These are phyloP conservation scores for Meredithiella fracta DNA, from an alignment of 2,329 filamentous ascomycete genomes.

Conservation along the genomic window DNA sequence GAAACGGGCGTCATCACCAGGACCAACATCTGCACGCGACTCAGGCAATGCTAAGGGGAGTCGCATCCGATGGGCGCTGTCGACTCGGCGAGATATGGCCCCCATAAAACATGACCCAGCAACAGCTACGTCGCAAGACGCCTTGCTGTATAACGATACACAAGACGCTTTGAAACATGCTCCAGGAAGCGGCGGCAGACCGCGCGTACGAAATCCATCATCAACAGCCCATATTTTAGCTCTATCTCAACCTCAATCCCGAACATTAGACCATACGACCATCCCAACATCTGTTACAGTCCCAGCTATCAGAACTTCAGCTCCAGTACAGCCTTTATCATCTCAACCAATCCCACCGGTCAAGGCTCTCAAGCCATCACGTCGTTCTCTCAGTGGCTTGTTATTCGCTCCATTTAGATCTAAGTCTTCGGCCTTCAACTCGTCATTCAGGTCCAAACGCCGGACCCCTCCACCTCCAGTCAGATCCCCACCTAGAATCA, in stretches of 20 bases:
- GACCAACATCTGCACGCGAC: background rate
- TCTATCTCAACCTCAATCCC: background rate
- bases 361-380: constrained; percentile 2
- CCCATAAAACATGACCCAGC: background rate
- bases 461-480: background rate
- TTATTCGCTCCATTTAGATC: constrained; percentile 12
- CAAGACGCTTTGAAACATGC: constrained; percentile 2
- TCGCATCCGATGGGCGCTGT: background rate
- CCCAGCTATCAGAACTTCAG: background rate
- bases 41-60: background rate
- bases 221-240: background rate
- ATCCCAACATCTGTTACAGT: background rate
- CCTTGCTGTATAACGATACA: constrained; percentile 6
- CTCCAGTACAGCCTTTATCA: background rate
- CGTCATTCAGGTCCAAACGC: constrained; percentile 2
- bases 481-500: background rate
- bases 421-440: constrained; percentile 9
- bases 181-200: background rate
- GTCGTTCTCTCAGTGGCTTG: constrained; percentile 7
- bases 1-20: background rate
- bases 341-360: background rate
- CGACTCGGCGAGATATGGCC: background rate
- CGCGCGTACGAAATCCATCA: background rate
- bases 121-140: background rate
- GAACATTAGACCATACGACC: background rate